Evolutionary conservation across 805 yeast genomes (phyloP), one percentile per base, ranked within the genome.

Genomic region (Torulaspora gathmanii): DNA sequence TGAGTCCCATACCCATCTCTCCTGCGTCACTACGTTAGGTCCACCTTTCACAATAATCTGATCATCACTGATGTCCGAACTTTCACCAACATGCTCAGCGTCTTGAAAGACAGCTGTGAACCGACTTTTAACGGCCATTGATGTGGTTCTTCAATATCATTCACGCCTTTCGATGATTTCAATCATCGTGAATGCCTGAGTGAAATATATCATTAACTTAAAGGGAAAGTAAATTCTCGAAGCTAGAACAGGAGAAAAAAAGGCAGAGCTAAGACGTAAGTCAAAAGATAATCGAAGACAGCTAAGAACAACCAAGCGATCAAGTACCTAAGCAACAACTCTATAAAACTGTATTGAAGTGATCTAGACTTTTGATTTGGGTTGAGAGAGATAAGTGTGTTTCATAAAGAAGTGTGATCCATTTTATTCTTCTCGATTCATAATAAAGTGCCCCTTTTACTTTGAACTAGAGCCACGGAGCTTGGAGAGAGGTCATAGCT

Each of bases 21-120:
- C 47, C 33, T 59, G 64, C 6, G 51, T 40, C 13, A 45, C 45
- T 5, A 52, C 52, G 19, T 37, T 42, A 8, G 46, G 29, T 13
- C 42, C 49, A 1, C 58, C 58, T 19, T 28, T 28, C 4, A 61
- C 44, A 8, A 40, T 42, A n/a, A 61, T 26, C 41, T 48, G 51
- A 5, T 50, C 47, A 19, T 50, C 60, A 35, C 51, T 51, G 20
- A 37, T 29, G 3, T 38, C 22, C 25, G 52, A 37, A 20, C 45
- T 42, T 2, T 36, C 26, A 3, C 47, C 52, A 6, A 57, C 35
- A 15, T 47, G 46, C 15, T 55, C 59, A 8, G 51, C 45, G 2
- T 44, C 33, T 9, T 40, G 44, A 27, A 51, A 55, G 3, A 60
- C 45, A 20, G 57, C 51, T 1, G 63, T 49, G 8, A 56, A 26